Conservation (phyloP, 202 grass and related monocot genomes). For the Saccharum hybrid region DNA sequence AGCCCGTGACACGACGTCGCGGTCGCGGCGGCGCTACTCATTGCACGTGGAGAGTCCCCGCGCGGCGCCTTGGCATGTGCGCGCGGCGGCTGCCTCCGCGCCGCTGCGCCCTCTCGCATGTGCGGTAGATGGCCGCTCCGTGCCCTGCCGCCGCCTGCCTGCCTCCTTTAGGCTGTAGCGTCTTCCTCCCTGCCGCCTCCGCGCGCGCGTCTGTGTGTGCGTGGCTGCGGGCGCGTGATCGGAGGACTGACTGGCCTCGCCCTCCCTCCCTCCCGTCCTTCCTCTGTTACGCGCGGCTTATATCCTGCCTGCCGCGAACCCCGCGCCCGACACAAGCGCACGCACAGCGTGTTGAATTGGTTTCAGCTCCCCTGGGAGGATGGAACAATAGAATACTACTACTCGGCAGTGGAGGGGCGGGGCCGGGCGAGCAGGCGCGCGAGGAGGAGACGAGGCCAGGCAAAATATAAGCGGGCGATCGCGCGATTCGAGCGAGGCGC, state of each 20-base stretch:
- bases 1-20: background rate
- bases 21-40: constrained; percentile 30
- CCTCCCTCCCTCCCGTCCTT: background rate
- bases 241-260: background rate
- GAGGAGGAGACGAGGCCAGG: background rate
- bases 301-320: background rate
- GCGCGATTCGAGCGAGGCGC: background rate
- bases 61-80: constrained; percentile 38
- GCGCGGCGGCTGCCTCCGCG: constrained; percentile 14
- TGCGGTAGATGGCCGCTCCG: background rate
- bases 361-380: background rate
- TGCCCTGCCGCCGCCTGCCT: background rate
- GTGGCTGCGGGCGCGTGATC: background rate
- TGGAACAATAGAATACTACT: constrained; percentile 2
- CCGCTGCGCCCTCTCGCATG: constrained; percentile 42
- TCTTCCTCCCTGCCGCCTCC: background rate
- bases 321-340: constrained; percentile 6
- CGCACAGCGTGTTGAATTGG: constrained; percentile 49
- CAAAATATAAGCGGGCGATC: constrained; percentile 11
- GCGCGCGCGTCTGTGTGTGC: background rate
- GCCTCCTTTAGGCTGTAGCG: background rate
- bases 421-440: too few species aligned
- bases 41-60: constrained; percentile 10
- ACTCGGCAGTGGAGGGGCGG: background rate
- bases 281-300: background rate